A percentile compares a stretch with the other conserved stretches of the same genome.
Evolutionary conservation across 345 rosid genomes (phyloP).

Genomic region (Eucalyptus cloeziana): DNA sequence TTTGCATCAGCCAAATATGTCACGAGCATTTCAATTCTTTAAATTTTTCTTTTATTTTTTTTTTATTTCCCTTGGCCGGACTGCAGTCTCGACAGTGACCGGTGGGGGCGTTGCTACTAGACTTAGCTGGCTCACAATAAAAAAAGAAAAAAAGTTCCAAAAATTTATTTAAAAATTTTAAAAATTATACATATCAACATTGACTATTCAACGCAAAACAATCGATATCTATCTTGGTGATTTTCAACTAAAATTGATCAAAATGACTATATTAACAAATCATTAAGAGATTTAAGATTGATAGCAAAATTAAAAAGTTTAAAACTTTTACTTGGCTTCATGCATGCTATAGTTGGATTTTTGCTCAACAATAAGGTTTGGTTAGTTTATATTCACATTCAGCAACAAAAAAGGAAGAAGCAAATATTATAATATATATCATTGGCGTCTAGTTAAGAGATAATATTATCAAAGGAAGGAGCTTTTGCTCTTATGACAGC

Average conservation of each 20-base stretch:
- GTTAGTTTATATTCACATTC: neutral
- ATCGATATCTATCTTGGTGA: rapidly evolving
- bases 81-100: neutral
- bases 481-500: too few relatives aligned
- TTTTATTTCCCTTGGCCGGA: too few relatives aligned
- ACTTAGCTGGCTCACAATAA: neutral
- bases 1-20: neutral
- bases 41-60: rapidly evolving
- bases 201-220: rapidly evolving
- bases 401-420: neutral
- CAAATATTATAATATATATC: too few relatives aligned
- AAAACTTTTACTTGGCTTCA: neutral
- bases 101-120: neutral
- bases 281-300: neutral
- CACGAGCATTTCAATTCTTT: neutral
- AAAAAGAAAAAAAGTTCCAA: neutral
- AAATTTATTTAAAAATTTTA: neutral
- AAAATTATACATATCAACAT: neutral
- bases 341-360: neutral
- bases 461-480: too few relatives aligned
- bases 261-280: rapidly evolving
- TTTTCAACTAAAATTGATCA: rapidly evolving
- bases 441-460: too few relatives aligned
- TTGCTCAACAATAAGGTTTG: neutral
- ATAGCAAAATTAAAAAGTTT: neutral